Evolutionary conservation across 495 filamentous ascomycete genomes (phyloP).

Genomic region (Aspergillus wentii): DNA sequence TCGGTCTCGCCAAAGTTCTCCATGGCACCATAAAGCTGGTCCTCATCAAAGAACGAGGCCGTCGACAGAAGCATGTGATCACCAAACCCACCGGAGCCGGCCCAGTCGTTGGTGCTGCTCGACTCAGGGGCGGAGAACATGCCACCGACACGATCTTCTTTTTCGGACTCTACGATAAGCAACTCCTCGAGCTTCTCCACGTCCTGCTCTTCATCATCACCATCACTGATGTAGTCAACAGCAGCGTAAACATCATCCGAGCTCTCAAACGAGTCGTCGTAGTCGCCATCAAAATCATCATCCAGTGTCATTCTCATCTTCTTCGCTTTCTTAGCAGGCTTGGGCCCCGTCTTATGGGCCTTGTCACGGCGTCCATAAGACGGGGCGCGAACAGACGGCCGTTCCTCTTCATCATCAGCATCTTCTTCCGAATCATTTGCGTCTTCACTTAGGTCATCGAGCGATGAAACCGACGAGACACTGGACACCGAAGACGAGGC

Average conservation of each 20-base stretch:
- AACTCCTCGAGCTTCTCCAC: constrained; percentile 69
- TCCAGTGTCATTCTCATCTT: constrained; percentile 52
- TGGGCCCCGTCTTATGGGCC: constrained; percentile 41
- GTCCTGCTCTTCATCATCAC: constrained; percentile 70
- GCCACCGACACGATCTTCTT: constrained; percentile 26
- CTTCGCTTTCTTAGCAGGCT: constrained; percentile 21
- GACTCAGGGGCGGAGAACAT: constrained; percentile 19
- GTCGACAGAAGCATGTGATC: constrained; percentile 43
- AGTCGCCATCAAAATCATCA: constrained; percentile 58
- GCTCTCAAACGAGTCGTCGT: constrained; percentile 30
- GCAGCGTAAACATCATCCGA: constrained; percentile 68
- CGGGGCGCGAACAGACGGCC: constrained; percentile 46
- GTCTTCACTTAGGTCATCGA: constrained; percentile 34
- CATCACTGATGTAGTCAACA: constrained; percentile 73
- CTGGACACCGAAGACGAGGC: constrained; percentile 39
- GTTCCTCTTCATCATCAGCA: constrained; percentile 48
- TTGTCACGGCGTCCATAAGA: constrained; percentile 41
- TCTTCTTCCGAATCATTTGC: constrained; percentile 42
- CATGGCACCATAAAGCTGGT: constrained; percentile 44
- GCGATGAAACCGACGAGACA: constrained; percentile 37
- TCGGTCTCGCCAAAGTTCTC: constrained; percentile 41
- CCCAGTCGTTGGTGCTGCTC: constrained; percentile 52
- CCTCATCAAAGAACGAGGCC: constrained; percentile 48
- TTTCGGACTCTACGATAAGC: constrained; percentile 58
- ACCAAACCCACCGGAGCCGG: constrained; percentile 49